phyloP scores from a whole-genome alignment of 148 eudicot species.

The Beta vulgaris region DNA sequence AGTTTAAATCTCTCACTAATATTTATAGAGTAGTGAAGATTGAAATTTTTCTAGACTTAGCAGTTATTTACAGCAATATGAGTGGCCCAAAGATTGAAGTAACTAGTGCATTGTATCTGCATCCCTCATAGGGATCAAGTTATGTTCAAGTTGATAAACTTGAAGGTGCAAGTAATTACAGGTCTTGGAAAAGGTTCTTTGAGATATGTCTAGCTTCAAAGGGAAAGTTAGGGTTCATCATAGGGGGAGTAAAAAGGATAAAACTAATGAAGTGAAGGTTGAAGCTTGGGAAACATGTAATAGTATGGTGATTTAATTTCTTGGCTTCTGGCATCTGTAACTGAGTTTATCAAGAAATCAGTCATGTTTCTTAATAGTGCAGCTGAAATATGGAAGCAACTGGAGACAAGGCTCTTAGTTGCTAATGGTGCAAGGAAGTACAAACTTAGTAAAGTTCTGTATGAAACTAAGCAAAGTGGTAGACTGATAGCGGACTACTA shows the following conservation, averaged over 20 bases:
- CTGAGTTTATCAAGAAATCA: not conserved
- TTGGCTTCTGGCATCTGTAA: not conserved
- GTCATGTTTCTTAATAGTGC: not conserved
- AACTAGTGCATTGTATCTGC: not conserved
- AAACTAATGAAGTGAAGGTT: not conserved
- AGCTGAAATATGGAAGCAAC: not conserved
- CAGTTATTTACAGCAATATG: no score
- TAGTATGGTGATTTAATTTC: not conserved
- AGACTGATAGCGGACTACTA: not conserved
- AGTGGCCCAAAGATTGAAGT: no score
- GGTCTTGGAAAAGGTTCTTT: not conserved
- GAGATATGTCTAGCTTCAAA: not conserved
- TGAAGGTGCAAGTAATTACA: not conserved
- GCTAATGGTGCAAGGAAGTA: no score
- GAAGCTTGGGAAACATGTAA: not conserved
- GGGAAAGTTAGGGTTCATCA: not conserved
- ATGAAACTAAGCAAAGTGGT: not conserved
- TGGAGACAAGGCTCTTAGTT: not conserved
- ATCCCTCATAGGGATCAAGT: not conserved
- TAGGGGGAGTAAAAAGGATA: not conserved
- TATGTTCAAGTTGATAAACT: not conserved
- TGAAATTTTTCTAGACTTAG: no score
- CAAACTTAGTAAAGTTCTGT: no score
- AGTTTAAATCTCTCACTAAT: no score
- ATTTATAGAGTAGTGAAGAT: no score